Conservation (phyloP, 306 rosid species). For the Cicer arietinum region DNA sequence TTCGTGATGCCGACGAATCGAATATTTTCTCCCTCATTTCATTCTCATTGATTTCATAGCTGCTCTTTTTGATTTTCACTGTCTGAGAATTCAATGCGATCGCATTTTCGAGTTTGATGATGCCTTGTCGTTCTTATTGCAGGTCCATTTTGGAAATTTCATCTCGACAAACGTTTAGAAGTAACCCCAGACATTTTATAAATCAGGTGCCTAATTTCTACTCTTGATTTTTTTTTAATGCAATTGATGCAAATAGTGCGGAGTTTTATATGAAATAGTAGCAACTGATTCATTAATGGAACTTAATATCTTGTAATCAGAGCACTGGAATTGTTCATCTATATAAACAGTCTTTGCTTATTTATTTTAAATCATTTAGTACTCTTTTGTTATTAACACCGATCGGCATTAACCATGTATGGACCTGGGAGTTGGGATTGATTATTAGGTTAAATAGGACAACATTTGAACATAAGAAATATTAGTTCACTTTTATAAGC, state of each 20-base stretch:
- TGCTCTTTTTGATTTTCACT: slow-evolving; percentile 27
- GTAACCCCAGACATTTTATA: slow-evolving; percentile 61
- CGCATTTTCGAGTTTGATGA: slow-evolving; percentile 34
- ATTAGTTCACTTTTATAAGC: slow-evolving; percentile 4
- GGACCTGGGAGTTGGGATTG: slow-evolving; percentile 14
- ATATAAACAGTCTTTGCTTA: slow-evolving; percentile 1
- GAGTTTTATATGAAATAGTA: slow-evolving; percentile 5
- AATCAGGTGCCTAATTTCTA: slow-evolving; percentile 55
- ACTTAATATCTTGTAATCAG: slow-evolving; percentile 11
- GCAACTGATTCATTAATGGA: neutral
- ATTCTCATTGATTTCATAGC: neutral
- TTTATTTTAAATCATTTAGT: slow-evolving; percentile 16
- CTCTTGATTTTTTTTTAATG: slow-evolving; percentile 10
- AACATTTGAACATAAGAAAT: slow-evolving; percentile 8
- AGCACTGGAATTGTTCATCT: slow-evolving; percentile 10
- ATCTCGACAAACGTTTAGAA: slow-evolving; percentile 57
- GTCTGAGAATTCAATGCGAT: neutral
- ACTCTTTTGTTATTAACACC: neutral
- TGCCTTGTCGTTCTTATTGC: slow-evolving; percentile 32
- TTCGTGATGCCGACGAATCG: slow-evolving; percentile 8
- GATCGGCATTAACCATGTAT: neutral
- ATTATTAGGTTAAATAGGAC: slow-evolving; percentile 8
- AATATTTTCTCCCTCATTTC: slow-evolving; percentile 6
- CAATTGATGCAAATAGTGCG: neutral
- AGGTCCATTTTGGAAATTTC: slow-evolving; percentile 79